Evolutionary conservation across 2,329 filamentous ascomycete genomes (phyloP).

Genomic region (Geosmithia putterillii): DNA sequence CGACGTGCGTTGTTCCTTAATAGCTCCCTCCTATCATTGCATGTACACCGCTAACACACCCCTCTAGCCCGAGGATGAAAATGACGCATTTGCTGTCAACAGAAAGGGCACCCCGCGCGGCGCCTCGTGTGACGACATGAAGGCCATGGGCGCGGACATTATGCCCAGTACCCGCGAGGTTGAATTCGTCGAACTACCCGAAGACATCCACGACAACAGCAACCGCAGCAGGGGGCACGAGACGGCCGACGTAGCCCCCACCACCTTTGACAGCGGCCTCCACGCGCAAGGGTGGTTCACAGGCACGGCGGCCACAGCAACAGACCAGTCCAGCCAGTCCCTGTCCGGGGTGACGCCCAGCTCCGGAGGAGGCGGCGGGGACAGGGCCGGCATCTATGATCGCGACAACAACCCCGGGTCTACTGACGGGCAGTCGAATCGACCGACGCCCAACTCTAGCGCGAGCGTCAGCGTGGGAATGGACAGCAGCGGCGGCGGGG

Average conservation of each 20-base stretch:
- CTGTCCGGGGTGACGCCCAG: slow-evolving; percentile 22
- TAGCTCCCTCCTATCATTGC: background rate
- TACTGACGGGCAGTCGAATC: slow-evolving; percentile 36
- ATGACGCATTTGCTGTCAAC: background rate
- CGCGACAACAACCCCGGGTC: slow-evolving; percentile 31
- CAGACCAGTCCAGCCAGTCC: slow-evolving; percentile 24
- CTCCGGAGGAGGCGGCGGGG: slow-evolving; percentile 9
- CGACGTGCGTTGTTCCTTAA: slow-evolving; percentile 27
- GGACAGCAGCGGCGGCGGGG: slow-evolving; percentile 2
- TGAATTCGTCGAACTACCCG: slow-evolving; percentile 25
- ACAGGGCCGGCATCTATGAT: slow-evolving; percentile 11
- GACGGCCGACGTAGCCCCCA: background rate
- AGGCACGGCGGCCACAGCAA: too few species aligned
- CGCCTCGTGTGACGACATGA: slow-evolving; percentile 18
- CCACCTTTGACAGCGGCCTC: slow-evolving; percentile 9
- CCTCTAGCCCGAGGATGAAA: background rate
- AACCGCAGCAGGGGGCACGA: too few species aligned
- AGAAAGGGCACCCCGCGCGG: background rate
- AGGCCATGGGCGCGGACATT: slow-evolving; percentile 22
- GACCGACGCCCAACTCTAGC: slow-evolving; percentile 49
- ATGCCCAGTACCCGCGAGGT: slow-evolving; percentile 31
- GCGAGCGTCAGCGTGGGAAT: slow-evolving; percentile 13
- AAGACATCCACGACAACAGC: slow-evolving; percentile 23
- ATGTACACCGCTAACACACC: background rate
- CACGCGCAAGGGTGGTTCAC: slow-evolving; percentile 22